These are phyloP conservation scores for Penicillium ucsense DNA, from an alignment of 495 filamentous ascomycete genomes.

Conservation along the genomic window DNA sequence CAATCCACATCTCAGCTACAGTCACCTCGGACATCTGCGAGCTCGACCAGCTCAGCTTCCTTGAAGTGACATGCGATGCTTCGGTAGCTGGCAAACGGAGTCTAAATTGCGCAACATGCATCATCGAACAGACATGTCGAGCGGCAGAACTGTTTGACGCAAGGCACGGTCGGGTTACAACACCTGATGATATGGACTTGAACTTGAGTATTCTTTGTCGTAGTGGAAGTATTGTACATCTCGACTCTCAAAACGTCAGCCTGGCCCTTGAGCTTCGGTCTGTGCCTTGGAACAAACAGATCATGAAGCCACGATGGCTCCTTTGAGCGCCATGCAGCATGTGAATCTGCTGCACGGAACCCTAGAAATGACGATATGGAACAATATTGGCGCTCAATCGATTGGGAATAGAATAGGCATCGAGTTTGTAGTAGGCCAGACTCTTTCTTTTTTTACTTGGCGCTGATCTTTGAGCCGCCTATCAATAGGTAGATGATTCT, in stretches of 20 bases:
- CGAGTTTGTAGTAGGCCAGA: neutral
- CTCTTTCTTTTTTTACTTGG: neutral
- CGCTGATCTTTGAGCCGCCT: neutral
- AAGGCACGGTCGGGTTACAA: too few relatives aligned
- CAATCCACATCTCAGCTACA: slow-evolving; percentile 2
- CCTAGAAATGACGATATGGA: slow-evolving; percentile 3
- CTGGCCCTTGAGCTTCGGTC: too few relatives aligned
- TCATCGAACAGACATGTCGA: too few relatives aligned
- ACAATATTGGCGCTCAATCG: neutral
- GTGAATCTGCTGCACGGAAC: slow-evolving; percentile 12
- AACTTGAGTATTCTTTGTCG: too few relatives aligned
- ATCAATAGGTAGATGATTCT: neutral
- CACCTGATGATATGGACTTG: too few relatives aligned
- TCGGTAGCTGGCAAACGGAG: neutral
- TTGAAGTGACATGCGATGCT: neutral
- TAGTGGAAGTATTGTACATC: too few relatives aligned
- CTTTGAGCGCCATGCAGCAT: slow-evolving; percentile 4
- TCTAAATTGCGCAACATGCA: too few relatives aligned
- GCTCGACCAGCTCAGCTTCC: neutral
- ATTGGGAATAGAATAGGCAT: neutral
- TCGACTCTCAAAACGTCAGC: too few relatives aligned
- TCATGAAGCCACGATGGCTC: neutral
- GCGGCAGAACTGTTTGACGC: too few relatives aligned
- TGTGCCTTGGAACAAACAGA: too few relatives aligned
- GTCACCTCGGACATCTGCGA: neutral